Percentiles rank a stretch among this genome's conserved stretches.
Conservation (phyloP, 305 asterid species). For the Solanum aculeatissimum region DNA sequence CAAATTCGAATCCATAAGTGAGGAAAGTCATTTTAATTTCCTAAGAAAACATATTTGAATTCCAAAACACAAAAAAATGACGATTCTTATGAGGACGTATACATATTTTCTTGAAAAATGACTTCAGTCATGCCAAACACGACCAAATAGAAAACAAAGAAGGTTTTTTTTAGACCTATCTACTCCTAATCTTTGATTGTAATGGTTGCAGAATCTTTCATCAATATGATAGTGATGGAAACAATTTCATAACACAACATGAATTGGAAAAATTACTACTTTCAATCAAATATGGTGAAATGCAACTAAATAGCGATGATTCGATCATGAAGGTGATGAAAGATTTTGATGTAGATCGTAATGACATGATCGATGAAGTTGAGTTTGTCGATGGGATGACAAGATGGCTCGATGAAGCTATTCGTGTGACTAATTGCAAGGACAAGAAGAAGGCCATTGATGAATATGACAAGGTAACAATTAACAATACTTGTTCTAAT, state of each 20-base stretch:
- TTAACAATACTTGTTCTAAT: background rate
- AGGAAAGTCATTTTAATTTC: background rate
- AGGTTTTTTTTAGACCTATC: no score
- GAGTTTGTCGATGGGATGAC: constrained; percentile 28
- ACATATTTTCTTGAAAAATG: background rate
- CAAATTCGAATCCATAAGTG: no score
- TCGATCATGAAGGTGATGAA: constrained; percentile 15
- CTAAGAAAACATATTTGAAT: background rate
- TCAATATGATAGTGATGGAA: constrained; percentile 17
- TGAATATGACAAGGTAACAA: constrained; percentile 28
- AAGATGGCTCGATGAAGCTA: constrained; percentile 28
- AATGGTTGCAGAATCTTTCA: constrained; percentile 23
- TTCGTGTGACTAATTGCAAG: constrained; percentile 15
- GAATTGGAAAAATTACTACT: constrained; percentile 24
- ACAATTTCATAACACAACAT: constrained; percentile 12
- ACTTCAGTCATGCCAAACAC: background rate
- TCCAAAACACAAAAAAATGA: background rate
- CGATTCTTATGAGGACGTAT: background rate
- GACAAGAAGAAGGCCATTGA: constrained; percentile 20
- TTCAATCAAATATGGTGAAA: constrained; percentile 13
- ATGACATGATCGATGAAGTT: constrained; percentile 13
- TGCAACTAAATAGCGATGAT: constrained; percentile 6
- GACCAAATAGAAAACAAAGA: background rate
- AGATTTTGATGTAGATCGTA: constrained; percentile 26
- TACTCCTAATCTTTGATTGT: background rate